Evolutionary conservation across 2,329 filamentous ascomycete genomes (phyloP).

Genomic region (Monosporascus ibericus): DNA sequence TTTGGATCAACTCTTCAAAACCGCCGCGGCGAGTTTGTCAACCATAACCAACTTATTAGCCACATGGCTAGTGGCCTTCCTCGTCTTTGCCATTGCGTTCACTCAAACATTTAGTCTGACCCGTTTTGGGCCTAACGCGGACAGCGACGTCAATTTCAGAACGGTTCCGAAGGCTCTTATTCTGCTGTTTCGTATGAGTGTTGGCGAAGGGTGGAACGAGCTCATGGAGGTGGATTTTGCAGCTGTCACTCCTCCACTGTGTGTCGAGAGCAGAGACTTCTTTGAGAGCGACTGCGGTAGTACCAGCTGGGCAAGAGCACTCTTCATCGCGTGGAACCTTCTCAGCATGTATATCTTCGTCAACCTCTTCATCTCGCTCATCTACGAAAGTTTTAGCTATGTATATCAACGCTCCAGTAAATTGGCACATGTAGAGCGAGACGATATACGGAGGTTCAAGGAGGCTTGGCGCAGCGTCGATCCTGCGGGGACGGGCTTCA

Average conservation of each 20-base stretch:
- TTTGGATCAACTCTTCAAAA: slow-evolving; percentile 97
- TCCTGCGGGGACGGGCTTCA: slow-evolving; percentile 84
- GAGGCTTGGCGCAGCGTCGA: slow-evolving; percentile 97
- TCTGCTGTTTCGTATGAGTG: slow-evolving; percentile 85
- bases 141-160: slow-evolving; percentile 81
- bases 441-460: slow-evolving; percentile 95
- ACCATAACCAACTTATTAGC: slow-evolving; percentile 87
- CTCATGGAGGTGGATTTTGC: slow-evolving; percentile 90
- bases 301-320: slow-evolving; percentile 73
- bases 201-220: slow-evolving; percentile 93
- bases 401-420: slow-evolving; percentile 95
- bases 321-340: slow-evolving; percentile 98
- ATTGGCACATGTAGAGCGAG: slow-evolving; percentile 81
- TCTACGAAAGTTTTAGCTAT: slow-evolving; percentile 99
- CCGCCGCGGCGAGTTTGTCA: slow-evolving; percentile 85
- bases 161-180: slow-evolving; percentile 92
- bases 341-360: slow-evolving; percentile 99
- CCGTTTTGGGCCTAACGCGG: slow-evolving; percentile 69
- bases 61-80: slow-evolving; percentile 94
- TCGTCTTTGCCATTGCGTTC: slow-evolving; percentile 93
- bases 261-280: slow-evolving; percentile 66
- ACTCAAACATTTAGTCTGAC: slow-evolving; percentile 96
- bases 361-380: slow-evolving; percentile 94
- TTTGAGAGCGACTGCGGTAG: slow-evolving; percentile 92
- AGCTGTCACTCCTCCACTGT: slow-evolving; percentile 70